Base-by-base conservation (phyloP, 2,329 filamentous ascomycete species). In the Colletotrichum sp. region DNA sequence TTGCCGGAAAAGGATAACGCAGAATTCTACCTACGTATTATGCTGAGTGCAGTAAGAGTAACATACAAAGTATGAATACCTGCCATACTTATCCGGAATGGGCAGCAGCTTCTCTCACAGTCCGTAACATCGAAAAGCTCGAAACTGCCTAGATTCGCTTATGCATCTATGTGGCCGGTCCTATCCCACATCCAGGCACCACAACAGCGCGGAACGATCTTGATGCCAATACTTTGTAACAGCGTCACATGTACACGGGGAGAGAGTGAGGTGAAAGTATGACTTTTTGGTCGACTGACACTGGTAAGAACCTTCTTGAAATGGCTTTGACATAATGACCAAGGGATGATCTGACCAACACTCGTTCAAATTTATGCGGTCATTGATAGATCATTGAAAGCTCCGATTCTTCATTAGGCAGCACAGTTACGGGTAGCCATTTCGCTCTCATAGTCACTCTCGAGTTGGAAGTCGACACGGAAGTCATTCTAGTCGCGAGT, bases 381-480 rank as follows among this genome's bases (percentile, higher is more conserved):
- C n/a, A 52, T 52, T 24, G 6, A 22, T 9, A 92, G 84, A 80
- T 92, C 91, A 80, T 88, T 90, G 76, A 93, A 86, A 7, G 90
- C 90, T 89, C 90, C 93, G 1, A 93, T 92, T 64, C 36, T 87
- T 88, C 82, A 18, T 48, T 94, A 90, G 83, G 90, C 88, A 48
- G 88, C 89, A 82, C 93, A 94, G 82, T 90, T 90, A 83, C 87
- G 94, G 6, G 92, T 89, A 12, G 81, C 80, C 22, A 92, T 92
- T 77, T 90, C 89, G 68, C 55, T 70, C 57, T 88, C 86, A 79
- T 93, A 94, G 6, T 89, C 91, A 26, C 86, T 89, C 48, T 81
- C 84, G 13, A 87, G 87, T 75, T 87, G 84, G 77, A 86, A 81
- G 79, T 90, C 86, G 64, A 93, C 83, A 6, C 89, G 89, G 74